Evolutionary conservation across 306 rosid species (phyloP), one percentile per base, ranked within the genome.

Genomic region (Castanea mollissima): DNA sequence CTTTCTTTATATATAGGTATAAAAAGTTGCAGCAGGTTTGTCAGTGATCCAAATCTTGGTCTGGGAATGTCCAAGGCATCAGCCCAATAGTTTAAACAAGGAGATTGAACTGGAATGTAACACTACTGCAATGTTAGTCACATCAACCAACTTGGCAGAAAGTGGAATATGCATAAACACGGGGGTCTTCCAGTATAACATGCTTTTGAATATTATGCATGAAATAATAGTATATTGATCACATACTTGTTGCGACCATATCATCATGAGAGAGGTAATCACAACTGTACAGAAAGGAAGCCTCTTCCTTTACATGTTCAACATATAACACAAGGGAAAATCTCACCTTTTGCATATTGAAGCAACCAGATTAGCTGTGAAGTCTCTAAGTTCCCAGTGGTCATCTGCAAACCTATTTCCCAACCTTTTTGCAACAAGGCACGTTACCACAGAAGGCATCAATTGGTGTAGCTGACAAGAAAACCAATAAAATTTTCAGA

Each of bases 371-470:
- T 86, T 88, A 25, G 97, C 93, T 0, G 92, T 92, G 73, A 88
- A 92, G 84, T 92, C 97, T 83, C 97, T 87, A 74, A 92, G 97
- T 84, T 91, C 91, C 97, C 96, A 92, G 65, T 92, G 97, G 82
- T 88, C 88, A 76, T 89, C 96, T 34, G 93, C 83, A 84, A 90
- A 83, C 82, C 97, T 81, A 71, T 87, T 91, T 25, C 97, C 97
- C 88, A 92, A 85, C 81, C 96, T 88, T 85, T 85, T 91, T 15
- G 96, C 89, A 79, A 92, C 97, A 74, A 92, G 96, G 88, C 97
- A 92, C 74, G 97, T 92, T 55, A 91, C 96, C 82, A 92, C 89
- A 80, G 97, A 91, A 73, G 97, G 97, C 97, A 92, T 92, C 96
- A 92, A 91, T 81, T 92, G 97, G 82, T 92, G 97, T 13, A 92